Conservation (phyloP, 805 yeast species). For the Lipomyces lipofer region DNA sequence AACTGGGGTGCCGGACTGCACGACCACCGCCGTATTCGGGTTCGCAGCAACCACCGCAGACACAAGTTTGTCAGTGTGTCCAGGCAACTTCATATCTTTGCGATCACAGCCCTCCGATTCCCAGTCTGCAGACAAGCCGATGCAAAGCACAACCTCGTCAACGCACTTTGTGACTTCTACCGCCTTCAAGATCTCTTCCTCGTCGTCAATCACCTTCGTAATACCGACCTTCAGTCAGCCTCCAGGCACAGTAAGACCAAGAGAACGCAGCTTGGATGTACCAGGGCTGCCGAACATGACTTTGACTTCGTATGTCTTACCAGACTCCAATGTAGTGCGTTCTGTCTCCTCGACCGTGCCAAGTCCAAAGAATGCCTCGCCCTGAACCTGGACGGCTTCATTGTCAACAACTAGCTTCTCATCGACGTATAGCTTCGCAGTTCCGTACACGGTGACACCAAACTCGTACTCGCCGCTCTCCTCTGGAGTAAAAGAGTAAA, state of each 20-base stretch:
- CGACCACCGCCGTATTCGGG: constrained; percentile 53
- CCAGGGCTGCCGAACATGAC: constrained; percentile 55
- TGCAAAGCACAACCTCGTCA: constrained; percentile 54
- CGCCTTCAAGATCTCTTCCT: constrained; percentile 40
- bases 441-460: constrained; percentile 55
- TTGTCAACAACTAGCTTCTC: constrained; percentile 58
- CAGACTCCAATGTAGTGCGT: constrained; percentile 45
- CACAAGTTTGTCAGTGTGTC: constrained; percentile 49
- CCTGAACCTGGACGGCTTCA: constrained; percentile 52
- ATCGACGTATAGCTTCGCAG: constrained; percentile 56
- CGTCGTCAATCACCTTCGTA: not conserved
- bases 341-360: constrained; percentile 57
- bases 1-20: constrained; percentile 64
- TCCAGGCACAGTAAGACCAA: not conserved
- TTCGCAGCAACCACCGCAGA: constrained; percentile 49
- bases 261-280: constrained; percentile 37
- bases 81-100: constrained; percentile 52
- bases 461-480: constrained; percentile 51
- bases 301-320: constrained; percentile 47
- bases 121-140: constrained; percentile 57
- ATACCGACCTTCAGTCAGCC: constrained; percentile 14
- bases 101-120: constrained; percentile 65
- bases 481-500: constrained; percentile 51
- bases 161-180: constrained; percentile 51
- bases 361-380: constrained; percentile 53